phyloP scores from a whole-genome alignment of 108 stramenopile genomes.

The Heterococcus sp. region DNA sequence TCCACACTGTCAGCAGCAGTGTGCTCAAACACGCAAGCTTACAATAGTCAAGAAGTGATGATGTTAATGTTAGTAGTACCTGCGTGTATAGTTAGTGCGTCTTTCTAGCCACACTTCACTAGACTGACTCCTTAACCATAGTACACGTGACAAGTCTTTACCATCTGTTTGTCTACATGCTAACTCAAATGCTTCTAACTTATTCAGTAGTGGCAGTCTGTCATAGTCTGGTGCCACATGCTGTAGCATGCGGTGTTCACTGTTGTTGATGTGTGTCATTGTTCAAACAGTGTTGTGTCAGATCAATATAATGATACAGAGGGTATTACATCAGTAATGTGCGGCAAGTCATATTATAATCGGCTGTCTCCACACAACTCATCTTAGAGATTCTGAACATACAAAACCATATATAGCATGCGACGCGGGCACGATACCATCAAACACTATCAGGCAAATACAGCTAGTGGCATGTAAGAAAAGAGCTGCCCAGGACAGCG shows the following conservation, averaged over 20 bases:
- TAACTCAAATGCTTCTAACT: slow-evolving; percentile 92
- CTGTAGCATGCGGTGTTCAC: slow-evolving; percentile 89
- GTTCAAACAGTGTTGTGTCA: not conserved
- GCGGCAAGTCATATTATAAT: too few species aligned
- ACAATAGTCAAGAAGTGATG: too few species aligned
- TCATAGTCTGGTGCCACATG: slow-evolving; percentile 86
- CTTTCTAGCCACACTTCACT: slow-evolving; percentile 96
- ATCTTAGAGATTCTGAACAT: too few species aligned
- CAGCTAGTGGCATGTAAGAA: too few species aligned
- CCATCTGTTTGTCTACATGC: slow-evolving; percentile 80
- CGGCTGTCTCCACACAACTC: too few species aligned
- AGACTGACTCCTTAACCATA: slow-evolving; percentile 91
- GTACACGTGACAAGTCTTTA: slow-evolving; percentile 86
- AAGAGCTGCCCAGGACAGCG: not conserved
- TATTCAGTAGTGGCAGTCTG: slow-evolving; percentile 85
- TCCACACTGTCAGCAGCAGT: too few species aligned
- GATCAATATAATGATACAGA: not conserved
- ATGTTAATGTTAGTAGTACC: not conserved
- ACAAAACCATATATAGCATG: too few species aligned
- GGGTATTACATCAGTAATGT: too few species aligned
- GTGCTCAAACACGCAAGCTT: too few species aligned
- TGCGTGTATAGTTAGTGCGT: slow-evolving; percentile 85
- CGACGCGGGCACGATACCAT: too few species aligned
- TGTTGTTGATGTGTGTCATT: slow-evolving; percentile 68
- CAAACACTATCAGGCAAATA: too few species aligned